Evolutionary conservation across 108 stramenopile species (phyloP).

Genomic region (Chaetoceros tenuissimus): DNA sequence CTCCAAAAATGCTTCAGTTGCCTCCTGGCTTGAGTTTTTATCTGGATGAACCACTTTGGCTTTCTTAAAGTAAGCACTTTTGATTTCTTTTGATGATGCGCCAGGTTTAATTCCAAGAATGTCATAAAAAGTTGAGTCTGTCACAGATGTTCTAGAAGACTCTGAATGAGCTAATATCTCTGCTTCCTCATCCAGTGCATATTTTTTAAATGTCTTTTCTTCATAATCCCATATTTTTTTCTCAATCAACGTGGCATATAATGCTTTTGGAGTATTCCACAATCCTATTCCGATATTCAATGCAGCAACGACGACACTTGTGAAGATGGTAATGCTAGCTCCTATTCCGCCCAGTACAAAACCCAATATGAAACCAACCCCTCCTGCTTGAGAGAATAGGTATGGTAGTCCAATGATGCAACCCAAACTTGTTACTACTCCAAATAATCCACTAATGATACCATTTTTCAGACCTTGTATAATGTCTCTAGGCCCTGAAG

Average conservation of each 20-base stretch:
- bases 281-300: not conserved
- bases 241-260: not conserved
- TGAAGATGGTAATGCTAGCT: not conserved
- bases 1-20: slow-evolving; percentile 23
- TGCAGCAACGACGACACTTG: not conserved
- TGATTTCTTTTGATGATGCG: slow-evolving; percentile 19
- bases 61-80: slow-evolving; percentile 3
- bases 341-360: not conserved
- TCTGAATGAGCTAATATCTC: not conserved
- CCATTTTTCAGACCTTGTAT: not conserved
- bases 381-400: not conserved
- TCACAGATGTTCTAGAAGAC: not conserved
- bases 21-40: slow-evolving; percentile 10
- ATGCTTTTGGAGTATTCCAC: not conserved
- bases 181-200: not conserved
- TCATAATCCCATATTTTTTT: not conserved
- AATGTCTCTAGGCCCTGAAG: not conserved
- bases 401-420: not conserved
- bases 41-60: slow-evolving; percentile 9
- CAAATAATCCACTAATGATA: not conserved
- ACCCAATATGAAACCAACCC: not conserved
- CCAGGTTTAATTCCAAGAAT: slow-evolving; percentile 15
- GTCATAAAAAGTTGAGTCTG: slow-evolving; percentile 28
- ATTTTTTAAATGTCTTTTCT: not conserved
- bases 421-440: not conserved